phyloP scores from a whole-genome alignment of 148 eudicot species.

The Amaranthus cruentus region DNA sequence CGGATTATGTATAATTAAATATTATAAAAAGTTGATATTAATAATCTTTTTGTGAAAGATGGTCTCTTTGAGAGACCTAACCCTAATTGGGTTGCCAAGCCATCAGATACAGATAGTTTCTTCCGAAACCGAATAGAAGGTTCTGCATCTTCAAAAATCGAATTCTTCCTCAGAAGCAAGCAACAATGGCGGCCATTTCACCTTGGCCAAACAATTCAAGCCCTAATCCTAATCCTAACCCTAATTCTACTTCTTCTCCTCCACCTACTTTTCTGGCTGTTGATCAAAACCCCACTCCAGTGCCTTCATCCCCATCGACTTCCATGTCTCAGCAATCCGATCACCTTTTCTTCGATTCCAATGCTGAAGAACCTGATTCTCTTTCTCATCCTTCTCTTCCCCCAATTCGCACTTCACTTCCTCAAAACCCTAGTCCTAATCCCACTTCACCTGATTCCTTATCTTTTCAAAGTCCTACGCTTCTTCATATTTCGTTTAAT shows the following conservation, averaged over 20 bases:
- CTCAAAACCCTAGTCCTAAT: slow-evolving; percentile 29
- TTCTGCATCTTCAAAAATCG: not conserved
- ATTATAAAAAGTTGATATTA: no score
- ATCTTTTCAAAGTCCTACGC: slow-evolving; percentile 25
- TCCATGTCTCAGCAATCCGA: slow-evolving; percentile 32
- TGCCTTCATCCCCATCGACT: slow-evolving; percentile 13
- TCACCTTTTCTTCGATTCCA: slow-evolving; percentile 21
- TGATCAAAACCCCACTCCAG: not conserved
- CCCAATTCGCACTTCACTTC: slow-evolving; percentile 23
- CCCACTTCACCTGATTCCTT: slow-evolving; percentile 19
- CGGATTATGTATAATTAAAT: no score
- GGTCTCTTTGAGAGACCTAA: no score
- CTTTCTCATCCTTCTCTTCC: slow-evolving; percentile 25
- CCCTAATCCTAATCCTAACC: slow-evolving; percentile 14
- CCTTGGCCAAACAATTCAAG: slow-evolving; percentile 27
- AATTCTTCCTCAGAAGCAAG: not conserved
- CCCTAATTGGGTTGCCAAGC: no score
- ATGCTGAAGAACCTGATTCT: slow-evolving; percentile 7
- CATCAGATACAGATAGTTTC: not conserved
- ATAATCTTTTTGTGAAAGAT: no score
- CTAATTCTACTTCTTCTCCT: slow-evolving; percentile 18
- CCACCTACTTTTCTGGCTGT: slow-evolving; percentile 23
- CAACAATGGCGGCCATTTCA: slow-evolving; percentile 36
- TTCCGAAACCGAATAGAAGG: not conserved
- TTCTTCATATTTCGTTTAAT: slow-evolving; percentile 67